Evolutionary conservation across 768 basidiomycete species (phyloP).

Genomic region (Mycena vitilis): DNA sequence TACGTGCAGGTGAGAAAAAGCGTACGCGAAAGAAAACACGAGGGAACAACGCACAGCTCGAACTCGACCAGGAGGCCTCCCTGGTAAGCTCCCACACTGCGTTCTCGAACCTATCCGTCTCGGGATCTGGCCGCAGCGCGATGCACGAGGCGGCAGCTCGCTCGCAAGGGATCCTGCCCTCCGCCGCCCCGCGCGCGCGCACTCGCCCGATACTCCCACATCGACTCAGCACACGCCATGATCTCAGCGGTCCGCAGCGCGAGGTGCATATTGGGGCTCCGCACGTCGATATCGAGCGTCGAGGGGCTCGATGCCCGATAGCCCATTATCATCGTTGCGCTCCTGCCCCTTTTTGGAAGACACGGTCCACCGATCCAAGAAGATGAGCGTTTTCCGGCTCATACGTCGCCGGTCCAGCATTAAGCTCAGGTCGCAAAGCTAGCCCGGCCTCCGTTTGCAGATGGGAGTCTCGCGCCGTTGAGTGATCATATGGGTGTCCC

Average conservation of each 20-base stretch:
- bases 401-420: too few relatives aligned
- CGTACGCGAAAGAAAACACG: slow-evolving; percentile 22
- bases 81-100: slow-evolving; percentile 64
- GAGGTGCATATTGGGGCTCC: slow-evolving; percentile 73
- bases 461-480: too few relatives aligned
- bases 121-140: slow-evolving; percentile 27
- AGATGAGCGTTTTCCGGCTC: too few relatives aligned
- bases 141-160: slow-evolving; percentile 27
- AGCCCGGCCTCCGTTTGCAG: too few relatives aligned
- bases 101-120: slow-evolving; percentile 44
- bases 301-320: slow-evolving; percentile 32
- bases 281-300: slow-evolving; percentile 65
- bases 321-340: too few relatives aligned
- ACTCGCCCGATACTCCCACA: slow-evolving; percentile 77
- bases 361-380: too few relatives aligned
- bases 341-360: too few relatives aligned
- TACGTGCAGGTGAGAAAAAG: too few relatives aligned
- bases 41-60: slow-evolving; percentile 65
- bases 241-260: slow-evolving; percentile 70
- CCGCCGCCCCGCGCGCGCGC: slow-evolving; percentile 30
- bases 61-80: slow-evolving; percentile 64
- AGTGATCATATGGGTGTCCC: too few relatives aligned
- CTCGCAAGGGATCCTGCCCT: slow-evolving; percentile 41
- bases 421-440: too few relatives aligned
- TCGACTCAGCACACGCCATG: slow-evolving; percentile 77